Evolutionary conservation across 225 moss, liverwort and hornwort genomes (phyloP).

Genomic region (Neckera pumila): DNA sequence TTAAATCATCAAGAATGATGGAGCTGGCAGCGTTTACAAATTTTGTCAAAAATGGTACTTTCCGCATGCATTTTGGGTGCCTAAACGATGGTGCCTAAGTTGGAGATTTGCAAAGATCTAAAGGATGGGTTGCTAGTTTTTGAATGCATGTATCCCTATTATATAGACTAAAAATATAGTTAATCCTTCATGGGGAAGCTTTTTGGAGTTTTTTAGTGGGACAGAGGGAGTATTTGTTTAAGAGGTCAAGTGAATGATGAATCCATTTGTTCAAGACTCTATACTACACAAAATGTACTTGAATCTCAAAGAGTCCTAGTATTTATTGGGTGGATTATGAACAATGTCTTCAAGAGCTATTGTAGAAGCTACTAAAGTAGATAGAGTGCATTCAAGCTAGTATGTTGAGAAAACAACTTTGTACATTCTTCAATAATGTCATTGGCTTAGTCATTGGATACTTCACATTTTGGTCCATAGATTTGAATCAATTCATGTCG

Average conservation of each 20-base stretch:
- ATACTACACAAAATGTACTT: neutral
- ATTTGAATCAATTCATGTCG: neutral
- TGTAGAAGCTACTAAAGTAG: neutral
- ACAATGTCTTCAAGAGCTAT: neutral
- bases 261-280: neutral
- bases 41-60: too few relatives aligned
- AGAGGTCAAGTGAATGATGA: neutral
- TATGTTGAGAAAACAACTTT: neutral
- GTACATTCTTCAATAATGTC: neutral
- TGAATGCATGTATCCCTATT: too few relatives aligned
- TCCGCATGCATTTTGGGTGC: too few relatives aligned
- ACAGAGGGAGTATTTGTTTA: too few relatives aligned
- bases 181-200: too few relatives aligned
- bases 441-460: neutral
- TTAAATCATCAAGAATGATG: too few relatives aligned
- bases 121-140: too few relatives aligned
- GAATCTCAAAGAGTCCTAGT: fast-evolving
- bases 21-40: too few relatives aligned
- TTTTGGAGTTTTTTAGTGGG: too few relatives aligned
- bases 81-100: too few relatives aligned
- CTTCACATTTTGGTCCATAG: neutral
- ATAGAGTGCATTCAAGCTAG: neutral
- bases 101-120: too few relatives aligned
- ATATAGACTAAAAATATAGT: too few relatives aligned
- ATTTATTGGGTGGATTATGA: neutral